Evolutionary conservation across 108 stramenopile genomes (phyloP), one percentile per base, ranked within the genome.

Genomic region (Thalassiosira profunda): DNA sequence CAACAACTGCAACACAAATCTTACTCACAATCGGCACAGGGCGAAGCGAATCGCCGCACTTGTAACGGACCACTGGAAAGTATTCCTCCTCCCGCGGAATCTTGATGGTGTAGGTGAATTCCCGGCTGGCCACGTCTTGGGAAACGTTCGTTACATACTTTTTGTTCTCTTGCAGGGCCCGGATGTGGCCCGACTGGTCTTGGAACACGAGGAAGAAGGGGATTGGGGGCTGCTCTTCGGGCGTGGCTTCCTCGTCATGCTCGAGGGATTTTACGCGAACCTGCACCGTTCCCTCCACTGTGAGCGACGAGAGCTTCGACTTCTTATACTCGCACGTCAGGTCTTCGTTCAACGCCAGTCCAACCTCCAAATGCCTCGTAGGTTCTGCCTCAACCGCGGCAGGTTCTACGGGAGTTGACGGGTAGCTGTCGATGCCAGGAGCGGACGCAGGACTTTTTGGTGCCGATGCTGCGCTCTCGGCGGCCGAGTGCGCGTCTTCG

Each of bases 21-120:
- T 14, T 14, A 89, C 91, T 87, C 76, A 92, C 91, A 67, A 94
- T 88, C 5, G 93, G 93, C 9, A 94, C 90, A 17, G 93, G 93
- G 41, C 90, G 83, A 30, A 94, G 81, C 20, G 85, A 78, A 34
- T 34, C 58, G 15, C 63, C 62, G 71, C 93, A 94, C 53, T 92
- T 91, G 64, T 94, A 94, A 47, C 86, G 66, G 43, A 94, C 72
- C 4, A 94, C 83, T 2, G 93, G 93, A 56, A 88, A 88, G 59
- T 90, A 94, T 40, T 84, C 83, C 11, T 89, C 85, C 30, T 80
- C 80, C 42, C 83, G 83, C 6, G 93, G 93, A 2, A 91, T 74
- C 8, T 81, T 76, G 10, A 95, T 67, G 14, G 70, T 52, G 23
- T 81, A 81, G 1, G 78, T 76, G 54, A 81, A 89, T 38, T 70